Base-by-base conservation (phyloP, 2,329 filamentous ascomycete species). In the Verticillium nubilum region DNA sequence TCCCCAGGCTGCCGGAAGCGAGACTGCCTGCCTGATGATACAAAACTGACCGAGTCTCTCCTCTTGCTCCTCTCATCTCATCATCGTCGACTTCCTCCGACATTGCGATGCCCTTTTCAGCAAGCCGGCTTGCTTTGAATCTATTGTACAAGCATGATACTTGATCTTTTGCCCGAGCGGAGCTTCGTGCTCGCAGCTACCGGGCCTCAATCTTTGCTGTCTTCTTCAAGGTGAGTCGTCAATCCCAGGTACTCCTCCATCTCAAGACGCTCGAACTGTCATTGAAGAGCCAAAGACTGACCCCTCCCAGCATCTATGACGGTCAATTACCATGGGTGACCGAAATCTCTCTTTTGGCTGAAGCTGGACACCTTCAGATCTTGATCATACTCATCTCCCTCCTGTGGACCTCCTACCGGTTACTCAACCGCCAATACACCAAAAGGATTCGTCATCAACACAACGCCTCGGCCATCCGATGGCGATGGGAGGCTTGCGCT, bases 401-500 rank as follows among this genome's bases (percentile, higher is more conserved):
- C 31, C 56, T 74, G 33, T 71, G 74, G 61, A 62, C 76, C 42
- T 63, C 69, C 29, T 67, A 69, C 57, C 68, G 73, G 59, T 65
- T 76, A 28, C 59, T 74, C 56, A 70, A 67, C 50, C 67, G 72
- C 57, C 68, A 70, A 28, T 68, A 69, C 54, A 62, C 66, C 42
- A 68, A 65, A 68, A 56, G 65, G 64, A 15, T 62, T 60, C 19
- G 67, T 66, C 26, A 67, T 17, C 55, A 28, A 15, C 61, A 35
- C 54, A 76, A 72, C 59, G 70, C 74, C 12, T 74, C 77, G 19
- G 68, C 71, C 37, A 71, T 81, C 52, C 70, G 69, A 56, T 74
- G 76, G 68, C 65, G 69, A 0, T 78, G 76, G 64, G 80, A 82
- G 61, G 60, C 80, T 52, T 65, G 68, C 52, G 75, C 76, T 23